A percentile compares a stretch with the other conserved stretches of the same genome.
These are phyloP conservation scores for Mycena latifolia DNA, from an alignment of 768 basidiomycete genomes.

Conservation along the genomic window DNA sequence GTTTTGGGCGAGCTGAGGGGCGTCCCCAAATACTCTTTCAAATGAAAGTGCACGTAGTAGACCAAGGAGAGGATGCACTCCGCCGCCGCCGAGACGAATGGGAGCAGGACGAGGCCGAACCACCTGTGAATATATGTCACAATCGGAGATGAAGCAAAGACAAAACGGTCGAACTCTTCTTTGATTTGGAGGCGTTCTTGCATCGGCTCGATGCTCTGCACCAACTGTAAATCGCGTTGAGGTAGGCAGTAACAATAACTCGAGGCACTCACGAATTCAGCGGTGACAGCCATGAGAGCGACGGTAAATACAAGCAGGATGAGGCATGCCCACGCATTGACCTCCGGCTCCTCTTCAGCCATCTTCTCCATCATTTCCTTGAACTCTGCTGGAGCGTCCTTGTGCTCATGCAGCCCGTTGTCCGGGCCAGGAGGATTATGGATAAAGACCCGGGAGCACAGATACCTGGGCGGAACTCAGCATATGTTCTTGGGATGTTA, in stretches of 20 bases:
- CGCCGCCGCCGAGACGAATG: slow-evolving; percentile 78
- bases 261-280: slow-evolving; percentile 69
- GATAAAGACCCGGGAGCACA: slow-evolving; percentile 75
- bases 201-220: slow-evolving; percentile 68
- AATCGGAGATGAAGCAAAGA: slow-evolving; percentile 16
- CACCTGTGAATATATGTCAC: slow-evolving; percentile 53
- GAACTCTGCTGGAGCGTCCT: slow-evolving; percentile 58
- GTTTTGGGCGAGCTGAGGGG: slow-evolving; percentile 56
- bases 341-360: slow-evolving; percentile 59
- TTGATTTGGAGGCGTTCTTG: slow-evolving; percentile 55
- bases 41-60: slow-evolving; percentile 64
- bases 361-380: slow-evolving; percentile 54
- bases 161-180: slow-evolving; percentile 60
- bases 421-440: slow-evolving; percentile 76
- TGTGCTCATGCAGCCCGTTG: slow-evolving; percentile 54
- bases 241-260: neutral
- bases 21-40: slow-evolving; percentile 45
- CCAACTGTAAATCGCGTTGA: slow-evolving; percentile 61
- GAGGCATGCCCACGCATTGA: slow-evolving; percentile 76
- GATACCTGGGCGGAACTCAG: slow-evolving; percentile 55
- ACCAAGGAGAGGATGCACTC: slow-evolving; percentile 72
- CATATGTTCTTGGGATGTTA: neutral
- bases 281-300: slow-evolving; percentile 73
- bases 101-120: slow-evolving; percentile 81
- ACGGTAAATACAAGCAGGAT: slow-evolving; percentile 63